Conservation (phyloP, 225 moss, liverwort and hornwort genomes). For the Physcomitrellopsis africana region DNA sequence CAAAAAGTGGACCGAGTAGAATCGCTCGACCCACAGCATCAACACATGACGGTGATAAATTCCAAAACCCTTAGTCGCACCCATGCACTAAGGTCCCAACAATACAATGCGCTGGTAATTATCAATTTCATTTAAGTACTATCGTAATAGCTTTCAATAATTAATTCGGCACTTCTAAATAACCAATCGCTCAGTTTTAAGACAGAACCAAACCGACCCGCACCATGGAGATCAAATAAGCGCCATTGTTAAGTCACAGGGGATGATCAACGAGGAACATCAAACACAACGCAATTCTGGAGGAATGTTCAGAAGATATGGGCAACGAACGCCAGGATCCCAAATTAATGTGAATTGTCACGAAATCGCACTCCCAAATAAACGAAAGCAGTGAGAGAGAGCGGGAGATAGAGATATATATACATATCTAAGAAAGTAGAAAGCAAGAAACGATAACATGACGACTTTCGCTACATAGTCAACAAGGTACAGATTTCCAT, state of each 20-base stretch:
- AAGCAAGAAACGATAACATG: neutral
- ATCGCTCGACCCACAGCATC: neutral
- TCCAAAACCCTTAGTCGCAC: constrained; percentile 5
- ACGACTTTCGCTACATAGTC: neutral
- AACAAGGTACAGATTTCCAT: no score
- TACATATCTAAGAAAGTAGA: no score
- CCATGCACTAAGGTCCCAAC: no score
- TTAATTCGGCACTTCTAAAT: neutral
- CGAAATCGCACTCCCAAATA: neutral
- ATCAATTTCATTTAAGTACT: no score
- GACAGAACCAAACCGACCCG: neutral
- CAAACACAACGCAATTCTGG: neutral
- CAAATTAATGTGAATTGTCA: neutral
- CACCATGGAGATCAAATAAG: neutral
- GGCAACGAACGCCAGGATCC: neutral
- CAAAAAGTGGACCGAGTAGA: neutral
- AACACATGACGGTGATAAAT: constrained; percentile 13
- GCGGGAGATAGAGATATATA: no score
- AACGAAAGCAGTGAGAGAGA: no score
- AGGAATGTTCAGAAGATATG: neutral
- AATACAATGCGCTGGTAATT: no score
- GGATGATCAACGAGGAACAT: neutral
- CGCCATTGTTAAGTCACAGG: neutral
- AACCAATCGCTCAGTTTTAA: neutral
- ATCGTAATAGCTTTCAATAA: neutral